Conservation (phyloP, 2,329 filamentous ascomycete species). For the Nannizziopsis barbatae region DNA sequence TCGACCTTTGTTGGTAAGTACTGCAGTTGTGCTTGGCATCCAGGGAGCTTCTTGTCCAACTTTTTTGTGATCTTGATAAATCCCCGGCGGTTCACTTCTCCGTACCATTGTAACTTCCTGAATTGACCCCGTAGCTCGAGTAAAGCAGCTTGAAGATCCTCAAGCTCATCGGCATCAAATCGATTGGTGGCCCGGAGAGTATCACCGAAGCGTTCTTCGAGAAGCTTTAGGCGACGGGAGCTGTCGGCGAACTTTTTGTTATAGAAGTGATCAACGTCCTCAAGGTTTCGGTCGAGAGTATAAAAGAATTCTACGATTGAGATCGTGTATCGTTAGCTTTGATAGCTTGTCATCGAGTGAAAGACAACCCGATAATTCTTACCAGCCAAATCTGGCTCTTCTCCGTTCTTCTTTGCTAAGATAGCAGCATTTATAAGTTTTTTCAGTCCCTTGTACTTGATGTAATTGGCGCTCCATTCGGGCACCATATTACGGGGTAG, state of each 20-base stretch:
- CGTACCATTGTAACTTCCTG: conserved; percentile 92
- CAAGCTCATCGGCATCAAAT: conserved; percentile 76
- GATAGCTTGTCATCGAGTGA: conserved; percentile 17
- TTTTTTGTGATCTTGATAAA: conserved; percentile 99
- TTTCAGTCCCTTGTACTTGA: conserved; percentile 56
- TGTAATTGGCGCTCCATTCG: conserved; percentile 41
- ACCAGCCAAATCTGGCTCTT: conserved; percentile 83
- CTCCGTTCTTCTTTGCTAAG: conserved; percentile 54
- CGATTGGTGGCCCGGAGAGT: conserved; percentile 56
- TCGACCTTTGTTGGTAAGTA: conserved; percentile 90
- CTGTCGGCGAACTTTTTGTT: conserved; percentile 88
- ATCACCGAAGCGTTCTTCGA: conserved; percentile 78
- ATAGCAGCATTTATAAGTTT: conserved; percentile 79
- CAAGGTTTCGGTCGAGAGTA: conserved; percentile 88
- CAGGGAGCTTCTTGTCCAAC: conserved; percentile 83
- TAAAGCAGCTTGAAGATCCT: conserved; percentile 81
- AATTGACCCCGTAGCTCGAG: conserved; percentile 79
- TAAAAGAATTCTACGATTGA: conserved; percentile 80
- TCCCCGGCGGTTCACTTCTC: conserved; percentile 86
- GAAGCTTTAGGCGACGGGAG: conserved; percentile 68
- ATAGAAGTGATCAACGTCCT: conserved; percentile 93
- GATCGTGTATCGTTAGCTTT: not conserved
- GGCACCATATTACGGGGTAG: conserved; percentile 40
- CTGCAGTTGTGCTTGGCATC: conserved; percentile 63
- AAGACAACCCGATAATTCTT: conserved; percentile 34